A percentile compares a stretch with the other conserved stretches of the same genome.
Conservation (phyloP, 139 green algal species). For the Bryopsis sp. region DNA sequence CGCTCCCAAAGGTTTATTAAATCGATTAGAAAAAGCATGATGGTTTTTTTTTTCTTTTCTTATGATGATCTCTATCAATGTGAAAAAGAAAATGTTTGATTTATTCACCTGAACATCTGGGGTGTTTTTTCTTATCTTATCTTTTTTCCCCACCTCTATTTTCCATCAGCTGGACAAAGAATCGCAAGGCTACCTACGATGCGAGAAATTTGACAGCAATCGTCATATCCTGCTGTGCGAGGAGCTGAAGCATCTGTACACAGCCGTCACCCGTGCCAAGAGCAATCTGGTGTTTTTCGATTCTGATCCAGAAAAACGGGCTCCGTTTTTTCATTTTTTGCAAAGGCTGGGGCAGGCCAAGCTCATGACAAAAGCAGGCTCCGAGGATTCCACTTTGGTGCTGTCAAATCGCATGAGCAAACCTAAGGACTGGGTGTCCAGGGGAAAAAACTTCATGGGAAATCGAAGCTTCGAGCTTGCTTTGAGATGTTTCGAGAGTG, state of each 20-base stretch:
- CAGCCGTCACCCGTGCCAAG: conserved; percentile 61
- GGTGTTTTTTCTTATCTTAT: no score
- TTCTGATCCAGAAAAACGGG: background rate
- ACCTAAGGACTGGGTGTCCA: background rate
- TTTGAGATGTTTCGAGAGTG: background rate
- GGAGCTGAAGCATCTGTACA: conserved; percentile 77
- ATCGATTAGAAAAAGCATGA: no score
- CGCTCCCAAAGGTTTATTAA: background rate
- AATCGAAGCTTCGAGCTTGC: background rate
- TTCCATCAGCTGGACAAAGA: background rate
- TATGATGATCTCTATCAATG: background rate
- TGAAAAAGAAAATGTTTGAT: background rate
- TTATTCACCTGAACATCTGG: background rate
- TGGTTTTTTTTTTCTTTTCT: background rate
- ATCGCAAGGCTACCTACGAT: background rate
- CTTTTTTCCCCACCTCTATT: no score
- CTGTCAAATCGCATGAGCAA: background rate
- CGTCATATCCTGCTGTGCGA: conserved; percentile 50
- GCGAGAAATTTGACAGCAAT: conserved; percentile 21
- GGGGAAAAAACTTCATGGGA: background rate
- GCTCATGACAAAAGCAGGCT: background rate
- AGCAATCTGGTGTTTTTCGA: conserved; percentile 59
- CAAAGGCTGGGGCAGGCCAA: no score
- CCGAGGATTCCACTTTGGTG: background rate
- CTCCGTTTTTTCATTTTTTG: background rate